A percentile compares a stretch with the other conserved stretches of the same genome.
Evolutionary conservation across 2,329 filamentous ascomycete genomes (phyloP).

Genomic region (Cytospora chrysosperma): DNA sequence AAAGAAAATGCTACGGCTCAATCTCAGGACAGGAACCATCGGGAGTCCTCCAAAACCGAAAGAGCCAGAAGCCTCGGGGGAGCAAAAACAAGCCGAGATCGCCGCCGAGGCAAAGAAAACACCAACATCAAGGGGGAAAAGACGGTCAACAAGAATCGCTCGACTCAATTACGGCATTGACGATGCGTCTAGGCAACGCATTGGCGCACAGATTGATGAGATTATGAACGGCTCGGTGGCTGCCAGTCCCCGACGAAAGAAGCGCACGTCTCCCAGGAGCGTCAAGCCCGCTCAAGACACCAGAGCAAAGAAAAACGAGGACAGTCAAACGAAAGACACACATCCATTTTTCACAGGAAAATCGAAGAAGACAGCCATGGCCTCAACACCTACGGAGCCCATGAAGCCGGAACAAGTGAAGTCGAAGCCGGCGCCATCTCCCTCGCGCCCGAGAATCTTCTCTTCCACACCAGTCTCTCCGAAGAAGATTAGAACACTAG

Average conservation of each 20-base stretch:
- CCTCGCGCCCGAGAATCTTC: conserved; percentile 41
- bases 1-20: conserved; percentile 55
- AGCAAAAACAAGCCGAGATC: conserved; percentile 24
- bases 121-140: conserved; percentile 36
- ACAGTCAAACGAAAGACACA: conserved; percentile 32
- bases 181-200: conserved; percentile 40
- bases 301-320: conserved; percentile 30
- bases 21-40: conserved; percentile 60
- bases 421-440: conserved; percentile 29
- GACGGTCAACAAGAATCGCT: conserved; percentile 45
- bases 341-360: conserved; percentile 71
- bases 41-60: conserved; percentile 61
- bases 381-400: conserved; percentile 24
- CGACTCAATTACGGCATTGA: conserved; percentile 60
- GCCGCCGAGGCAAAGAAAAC: conserved; percentile 20
- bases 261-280: conserved; percentile 20
- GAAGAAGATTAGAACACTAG: conserved; percentile 37
- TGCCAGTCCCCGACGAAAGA: conserved; percentile 21
- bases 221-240: conserved; percentile 48
- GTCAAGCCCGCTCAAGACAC: conserved; percentile 31
- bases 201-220: conserved; percentile 61
- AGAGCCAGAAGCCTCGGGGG: conserved; percentile 23
- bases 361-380: conserved; percentile 31
- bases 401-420: conserved; percentile 19
- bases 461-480: conserved; percentile 56